These are phyloP conservation scores for Backusella tarrabulga DNA, from an alignment of 192 early-diverging fungal genomes.

Conservation along the genomic window DNA sequence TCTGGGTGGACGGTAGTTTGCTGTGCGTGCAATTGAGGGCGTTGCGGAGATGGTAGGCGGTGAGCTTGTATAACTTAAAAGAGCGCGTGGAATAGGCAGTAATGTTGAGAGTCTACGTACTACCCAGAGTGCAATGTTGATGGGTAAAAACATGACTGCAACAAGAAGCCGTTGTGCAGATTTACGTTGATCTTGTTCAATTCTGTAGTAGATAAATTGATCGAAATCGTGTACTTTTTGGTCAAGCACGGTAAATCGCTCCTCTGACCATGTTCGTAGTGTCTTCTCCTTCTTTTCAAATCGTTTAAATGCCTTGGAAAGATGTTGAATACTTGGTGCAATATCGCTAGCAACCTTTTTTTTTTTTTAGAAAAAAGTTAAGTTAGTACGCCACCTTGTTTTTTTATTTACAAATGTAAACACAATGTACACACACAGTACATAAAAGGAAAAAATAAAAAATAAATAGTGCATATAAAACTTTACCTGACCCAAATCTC, in stretches of 20 bases:
- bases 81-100: conserved; percentile 27
- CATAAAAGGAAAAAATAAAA: not conserved
- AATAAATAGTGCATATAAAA: not conserved
- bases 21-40: not conserved
- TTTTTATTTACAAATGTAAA: not conserved
- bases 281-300: conserved; percentile 55
- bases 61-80: not conserved
- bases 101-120: conserved; percentile 20
- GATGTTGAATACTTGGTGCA: conserved; percentile 48
- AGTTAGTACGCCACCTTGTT: not conserved
- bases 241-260: conserved; percentile 51
- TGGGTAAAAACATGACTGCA: conserved; percentile 49
- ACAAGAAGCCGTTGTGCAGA: conserved; percentile 30
- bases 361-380: conserved; percentile 11
- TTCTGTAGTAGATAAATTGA: conserved; percentile 41
- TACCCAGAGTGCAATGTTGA: conserved; percentile 47
- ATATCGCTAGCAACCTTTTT: conserved; percentile 40
- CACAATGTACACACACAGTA: not conserved
- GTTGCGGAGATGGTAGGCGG: not conserved
- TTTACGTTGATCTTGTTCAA: conserved; percentile 53
- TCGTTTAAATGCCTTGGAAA: conserved; percentile 50
- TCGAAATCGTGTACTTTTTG: conserved; percentile 58
- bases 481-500: conserved; percentile 49
- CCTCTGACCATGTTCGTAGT: conserved; percentile 51
- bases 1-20: not conserved